Base-by-base conservation (phyloP, 805 yeast species). In the Clavispora phyllophila region DNA sequence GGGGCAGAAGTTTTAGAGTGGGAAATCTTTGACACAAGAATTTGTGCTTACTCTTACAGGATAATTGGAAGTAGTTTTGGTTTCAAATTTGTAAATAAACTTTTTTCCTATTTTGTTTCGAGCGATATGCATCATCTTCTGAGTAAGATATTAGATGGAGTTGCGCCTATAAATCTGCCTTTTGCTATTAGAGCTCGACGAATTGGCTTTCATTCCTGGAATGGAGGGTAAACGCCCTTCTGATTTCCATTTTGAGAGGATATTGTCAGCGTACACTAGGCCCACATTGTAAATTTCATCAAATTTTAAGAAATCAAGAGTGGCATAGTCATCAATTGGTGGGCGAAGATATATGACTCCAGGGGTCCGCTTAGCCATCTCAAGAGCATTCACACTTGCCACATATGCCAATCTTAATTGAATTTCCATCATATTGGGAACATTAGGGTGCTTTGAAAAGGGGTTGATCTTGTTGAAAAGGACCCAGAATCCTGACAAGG, bases 381-480 rank as follows among this genome's bases (percentile, higher is more conserved):
- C 96, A 38, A 93, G 67, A 0, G 97, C 97, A 63, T 87, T 86
- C 1, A 91, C 99, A 40, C 96, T 87, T 0, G 96, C 87, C 31
- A 91, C 99, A 60, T 93, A 91, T 0, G 97, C 96, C 46, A 91
- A 68, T 43, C 98, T 72, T 68, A 88, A 76, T 65, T 91, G 99
- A 45, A 91, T 88, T 58, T 91, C 99, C 50, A 96, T 88, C 86
- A 93, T 81, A 42, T 84, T 86, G 4, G 99, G 99, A 5, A 88
- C 86, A 59, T 85, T 84, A 3, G 97, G 96, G 53, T 84, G 84
- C 10, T 72, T 70, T 0, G 96, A 86, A 56, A 91, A 90, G 6
- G 96, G 95, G 57, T 93, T 91, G 81, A 90, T 79, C 38, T 95
- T 72, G 62, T 89, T 89, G 43, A 87, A 62, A 5, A 93, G 55